phyloP scores from a whole-genome alignment of 768 basidiomycete genomes.

The Erythrobasidium yunnanense region DNA sequence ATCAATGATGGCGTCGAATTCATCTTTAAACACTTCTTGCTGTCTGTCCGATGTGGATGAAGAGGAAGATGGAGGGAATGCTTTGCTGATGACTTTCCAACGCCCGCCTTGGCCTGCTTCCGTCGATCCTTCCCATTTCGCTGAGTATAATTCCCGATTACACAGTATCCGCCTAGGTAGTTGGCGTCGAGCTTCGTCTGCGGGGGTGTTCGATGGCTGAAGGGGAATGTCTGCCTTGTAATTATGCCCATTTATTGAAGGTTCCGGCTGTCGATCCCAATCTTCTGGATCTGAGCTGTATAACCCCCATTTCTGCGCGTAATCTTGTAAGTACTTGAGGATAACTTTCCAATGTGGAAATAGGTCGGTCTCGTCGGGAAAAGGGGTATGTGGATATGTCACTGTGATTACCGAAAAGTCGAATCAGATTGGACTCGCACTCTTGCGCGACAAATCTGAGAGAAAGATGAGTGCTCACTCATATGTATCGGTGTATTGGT shows the following conservation, averaged over 20 bases:
- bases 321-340: constrained; percentile 8
- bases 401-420: neutral
- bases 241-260: neutral
- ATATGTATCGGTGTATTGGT: constrained; percentile 24
- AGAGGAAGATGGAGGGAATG: neutral
- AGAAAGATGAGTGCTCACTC: too few relatives aligned
- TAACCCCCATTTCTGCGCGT: constrained; percentile 19
- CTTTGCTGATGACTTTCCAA: constrained; percentile 5
- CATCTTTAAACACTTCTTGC: neutral
- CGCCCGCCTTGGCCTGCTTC: neutral
- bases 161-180: constrained; percentile 15
- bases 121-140: neutral
- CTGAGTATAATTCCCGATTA: constrained; percentile 21
- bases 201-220: neutral
- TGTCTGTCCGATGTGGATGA: neutral
- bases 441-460: too few relatives aligned
- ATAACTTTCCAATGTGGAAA: constrained; percentile 26
- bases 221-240: neutral
- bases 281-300: constrained; percentile 17
- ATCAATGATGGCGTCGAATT: constrained; percentile 21
- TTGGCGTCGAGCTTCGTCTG: constrained; percentile 1
- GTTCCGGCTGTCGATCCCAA: neutral
- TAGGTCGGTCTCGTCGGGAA: constrained; percentile 11
- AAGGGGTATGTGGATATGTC: constrained; percentile 14
- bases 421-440: too few relatives aligned